Base-by-base conservation (phyloP, 2,329 filamentous ascomycete genomes). In the Xylaria multiplex region DNA sequence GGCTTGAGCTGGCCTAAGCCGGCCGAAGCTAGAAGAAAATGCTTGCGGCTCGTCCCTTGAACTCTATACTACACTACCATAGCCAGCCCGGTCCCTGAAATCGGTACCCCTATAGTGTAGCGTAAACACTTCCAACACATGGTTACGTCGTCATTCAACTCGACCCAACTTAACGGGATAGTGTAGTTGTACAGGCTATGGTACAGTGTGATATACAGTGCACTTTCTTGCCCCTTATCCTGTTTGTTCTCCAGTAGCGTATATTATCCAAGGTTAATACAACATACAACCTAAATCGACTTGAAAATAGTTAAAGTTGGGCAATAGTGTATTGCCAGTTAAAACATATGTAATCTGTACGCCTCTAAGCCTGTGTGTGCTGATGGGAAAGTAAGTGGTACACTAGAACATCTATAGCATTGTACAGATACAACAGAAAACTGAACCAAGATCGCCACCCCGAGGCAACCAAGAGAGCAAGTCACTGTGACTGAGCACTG, bases 41-140 rank as follows among this genome's bases (percentile, higher is more conserved):
- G 19, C 30, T 9, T 53, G 48, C 58, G 58, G 58, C 58, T 60
- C 58, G 58, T 60, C 48, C 58, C 58, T 54, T 50, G 37, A 50
- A 54, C 53, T 56, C 40, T 19, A 27, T 32, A 52, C 7, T 35
- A 4, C 13, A 14, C 37, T 40, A 40, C 37, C 11, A 40, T 40
- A 14, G 11, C 40, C 35, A 27, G 48, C n/a, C 37, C 49, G 27
- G 30, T 22, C 49, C 49, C 32, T 48, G 37, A 56, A 30, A 27
- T 43, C 14, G 40, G 8, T 32, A 46, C 19, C 35, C 35, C 30
- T 43, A 37, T 24, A 42, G 6, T 19, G 19, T 19, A 19, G 19
- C 19, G 19, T 19, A 19, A 19, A 22, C n/a, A 22, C 4, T 22
- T 7, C 49, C 6, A 16, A 11, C 19, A 53, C 40, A 65, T 43